Base-by-base conservation (phyloP, 179 eudicot genomes). In the Heliamphora pulchella region DNA sequence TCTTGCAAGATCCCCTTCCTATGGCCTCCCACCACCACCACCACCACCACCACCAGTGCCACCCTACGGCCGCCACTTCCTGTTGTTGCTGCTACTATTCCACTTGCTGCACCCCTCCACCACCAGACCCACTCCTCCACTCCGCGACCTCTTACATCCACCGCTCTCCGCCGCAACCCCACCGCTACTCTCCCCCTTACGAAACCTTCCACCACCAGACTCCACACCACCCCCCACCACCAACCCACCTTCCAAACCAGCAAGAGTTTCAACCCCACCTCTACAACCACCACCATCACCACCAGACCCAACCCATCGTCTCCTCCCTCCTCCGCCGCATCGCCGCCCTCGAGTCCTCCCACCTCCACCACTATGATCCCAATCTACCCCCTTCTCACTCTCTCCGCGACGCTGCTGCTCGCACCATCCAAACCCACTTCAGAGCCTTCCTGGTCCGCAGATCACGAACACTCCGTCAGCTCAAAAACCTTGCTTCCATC, bases 341-440 rank as follows among this genome's bases (percentile, higher is more conserved):
- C 78, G 86, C 91, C 69, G 88, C 89, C 79, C 91, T 94, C 0
- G 97, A 94, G 74, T 74, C 96, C 15, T 83, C 98, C 71, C 87
- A 93, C 71, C 88, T 91, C 82, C 87, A 81, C 81, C 83, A 68
- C 59, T 74, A 83, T 5, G 77, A 87, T 17, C 41, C 76, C 9
- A 2, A 22, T 8, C 48, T 75, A 7, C 54, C 87, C 11, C 15
- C 79, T 3, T 54, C 84, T 68, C 78, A 20, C 8, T 83, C 91
- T 18, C 80, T 93, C 57, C 90, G 92, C 17, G 88, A 91, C 79
- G 88, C 87, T 17, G 98, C 97, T 48, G 97, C 98, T 51, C 87
- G 91, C 58, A 89, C 89, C 13, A 91, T 95, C 78, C 98, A 95
- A 77, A 83, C 90, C 87, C 93, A 90, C 82, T 95, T 93, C 81